Percentiles rank a stretch among this genome's conserved stretches.
Evolutionary conservation across 2,329 filamentous ascomycete genomes (phyloP).

Genomic region (Arthrobotrys entomopaga): DNA sequence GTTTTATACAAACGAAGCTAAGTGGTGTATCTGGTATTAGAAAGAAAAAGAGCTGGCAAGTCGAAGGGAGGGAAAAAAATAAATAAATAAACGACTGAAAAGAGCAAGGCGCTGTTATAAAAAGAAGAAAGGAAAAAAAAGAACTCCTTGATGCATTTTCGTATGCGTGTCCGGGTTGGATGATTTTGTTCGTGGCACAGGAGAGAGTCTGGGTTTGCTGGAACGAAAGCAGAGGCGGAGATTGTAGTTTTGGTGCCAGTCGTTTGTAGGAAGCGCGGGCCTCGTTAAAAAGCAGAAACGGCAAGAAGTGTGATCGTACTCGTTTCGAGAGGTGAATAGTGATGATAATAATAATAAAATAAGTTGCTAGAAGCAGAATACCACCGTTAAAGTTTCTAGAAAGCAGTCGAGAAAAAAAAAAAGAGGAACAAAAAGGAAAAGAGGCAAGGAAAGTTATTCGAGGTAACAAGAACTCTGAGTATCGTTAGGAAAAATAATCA

Average conservation of each 20-base stretch:
- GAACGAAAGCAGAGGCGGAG: constrained; percentile 32
- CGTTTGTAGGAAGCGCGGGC: constrained; percentile 20
- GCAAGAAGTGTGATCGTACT: constrained; percentile 44
- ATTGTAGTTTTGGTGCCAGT: background rate
- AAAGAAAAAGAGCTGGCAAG: constrained; percentile 38
- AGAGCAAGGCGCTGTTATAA: constrained; percentile 40
- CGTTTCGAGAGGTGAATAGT: constrained; percentile 19
- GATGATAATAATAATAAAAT: constrained; percentile 8
- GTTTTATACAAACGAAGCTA: constrained; percentile 53
- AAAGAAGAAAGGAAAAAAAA: constrained; percentile 26
- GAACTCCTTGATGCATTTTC: constrained; percentile 57
- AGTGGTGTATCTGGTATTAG: constrained; percentile 56
- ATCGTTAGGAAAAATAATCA: constrained; percentile 36
- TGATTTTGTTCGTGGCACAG: constrained; percentile 51
- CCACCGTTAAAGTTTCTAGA: constrained; percentile 50
- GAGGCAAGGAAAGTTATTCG: constrained; percentile 17
- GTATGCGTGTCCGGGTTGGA: constrained; percentile 35
- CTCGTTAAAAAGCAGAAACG: constrained; percentile 54
- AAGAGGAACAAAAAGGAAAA: constrained; percentile 23
- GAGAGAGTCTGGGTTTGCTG: constrained; percentile 41
- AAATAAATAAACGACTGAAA: constrained; percentile 35
- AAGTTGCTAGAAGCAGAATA: constrained; percentile 53
- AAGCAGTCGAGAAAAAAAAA: constrained; percentile 35
- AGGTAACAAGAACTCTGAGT: constrained; percentile 11
- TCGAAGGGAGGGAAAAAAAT: constrained; percentile 39